These are phyloP conservation scores for Emericellopsis cladophorae DNA, from an alignment of 2,329 filamentous ascomycete species.

Conservation along the genomic window DNA sequence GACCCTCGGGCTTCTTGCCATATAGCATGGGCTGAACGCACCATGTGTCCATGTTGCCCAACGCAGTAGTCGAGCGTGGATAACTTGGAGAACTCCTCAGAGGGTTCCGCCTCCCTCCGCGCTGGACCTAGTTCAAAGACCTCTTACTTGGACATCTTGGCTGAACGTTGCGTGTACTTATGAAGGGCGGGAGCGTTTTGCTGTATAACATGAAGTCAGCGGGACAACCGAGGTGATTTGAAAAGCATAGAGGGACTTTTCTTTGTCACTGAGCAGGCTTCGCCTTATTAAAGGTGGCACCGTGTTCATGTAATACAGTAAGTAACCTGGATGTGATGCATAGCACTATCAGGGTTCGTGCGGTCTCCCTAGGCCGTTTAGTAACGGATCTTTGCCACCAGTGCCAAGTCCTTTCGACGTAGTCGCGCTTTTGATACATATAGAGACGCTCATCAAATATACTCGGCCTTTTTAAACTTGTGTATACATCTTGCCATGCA, in stretches of 20 bases:
- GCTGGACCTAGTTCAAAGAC: conserved; percentile 15
- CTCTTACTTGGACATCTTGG: conserved; percentile 14
- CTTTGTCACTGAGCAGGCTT: neutral
- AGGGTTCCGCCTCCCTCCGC: conserved; percentile 22
- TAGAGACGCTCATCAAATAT: neutral
- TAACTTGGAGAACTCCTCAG: conserved; percentile 21
- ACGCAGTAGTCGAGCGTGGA: conserved; percentile 23
- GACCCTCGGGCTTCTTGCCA: conserved; percentile 23
- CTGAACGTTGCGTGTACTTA: neutral
- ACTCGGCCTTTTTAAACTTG: neutral
- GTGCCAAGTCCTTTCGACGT: neutral
- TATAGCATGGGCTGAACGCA: conserved; percentile 23
- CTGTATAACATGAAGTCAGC: neutral
- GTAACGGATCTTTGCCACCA: neutral
- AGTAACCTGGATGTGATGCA: neutral
- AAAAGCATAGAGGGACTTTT: neutral
- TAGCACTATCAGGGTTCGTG: neutral
- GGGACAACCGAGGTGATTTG: neutral
- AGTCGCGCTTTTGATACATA: neutral
- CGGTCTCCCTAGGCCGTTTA: neutral
- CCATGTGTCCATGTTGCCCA: conserved; percentile 17
- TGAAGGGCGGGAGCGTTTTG: neutral
- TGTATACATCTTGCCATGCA: neutral
- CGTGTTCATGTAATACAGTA: neutral
- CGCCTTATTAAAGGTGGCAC: neutral